These are phyloP conservation scores for Epichloe sp. DNA, from an alignment of 2,329 filamentous ascomycete genomes.

Conservation along the genomic window DNA sequence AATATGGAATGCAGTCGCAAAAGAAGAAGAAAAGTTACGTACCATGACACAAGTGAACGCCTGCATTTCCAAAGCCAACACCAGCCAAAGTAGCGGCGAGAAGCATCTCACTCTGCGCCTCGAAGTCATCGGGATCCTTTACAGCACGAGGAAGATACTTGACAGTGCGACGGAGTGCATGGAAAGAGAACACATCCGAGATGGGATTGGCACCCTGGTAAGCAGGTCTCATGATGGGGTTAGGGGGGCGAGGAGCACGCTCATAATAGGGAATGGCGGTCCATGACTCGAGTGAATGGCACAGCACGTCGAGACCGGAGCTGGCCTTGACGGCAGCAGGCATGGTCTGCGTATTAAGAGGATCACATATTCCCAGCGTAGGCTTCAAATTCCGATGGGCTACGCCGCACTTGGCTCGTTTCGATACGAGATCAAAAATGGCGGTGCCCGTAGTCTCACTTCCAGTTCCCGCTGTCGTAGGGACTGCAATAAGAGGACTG, in stretches of 20 bases:
- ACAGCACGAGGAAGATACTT: conserved; percentile 88
- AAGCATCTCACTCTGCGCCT: conserved; percentile 92
- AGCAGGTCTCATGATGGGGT: conserved; percentile 81
- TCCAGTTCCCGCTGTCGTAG: conserved; percentile 73
- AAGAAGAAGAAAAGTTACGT: conserved; percentile 12
- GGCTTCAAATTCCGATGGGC: conserved; percentile 93
- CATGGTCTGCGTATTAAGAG: conserved; percentile 92
- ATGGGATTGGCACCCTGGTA: conserved; percentile 98
- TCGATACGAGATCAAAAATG: conserved; percentile 88
- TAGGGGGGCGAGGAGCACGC: conserved; percentile 74
- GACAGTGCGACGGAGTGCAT: conserved; percentile 69
- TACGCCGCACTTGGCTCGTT: conserved; percentile 88
- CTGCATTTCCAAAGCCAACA: conserved; percentile 94
- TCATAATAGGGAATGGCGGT: conserved; percentile 92
- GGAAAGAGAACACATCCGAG: conserved; percentile 89
- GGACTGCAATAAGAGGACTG: conserved; percentile 67
- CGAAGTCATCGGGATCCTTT: conserved; percentile 74
- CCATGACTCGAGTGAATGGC: conserved; percentile 92
- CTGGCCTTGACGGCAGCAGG: conserved; percentile 83
- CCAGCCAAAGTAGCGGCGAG: conserved; percentile 87
- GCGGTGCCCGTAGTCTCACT: conserved; percentile 96
- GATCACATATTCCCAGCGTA: conserved; percentile 73
- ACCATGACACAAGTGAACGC: conserved; percentile 67
- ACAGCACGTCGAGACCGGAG: conserved; percentile 88
- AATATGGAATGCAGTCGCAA: background rate